phyloP scores from a whole-genome alignment of 441 rosid genomes.

The Gossypium davidsonii region DNA sequence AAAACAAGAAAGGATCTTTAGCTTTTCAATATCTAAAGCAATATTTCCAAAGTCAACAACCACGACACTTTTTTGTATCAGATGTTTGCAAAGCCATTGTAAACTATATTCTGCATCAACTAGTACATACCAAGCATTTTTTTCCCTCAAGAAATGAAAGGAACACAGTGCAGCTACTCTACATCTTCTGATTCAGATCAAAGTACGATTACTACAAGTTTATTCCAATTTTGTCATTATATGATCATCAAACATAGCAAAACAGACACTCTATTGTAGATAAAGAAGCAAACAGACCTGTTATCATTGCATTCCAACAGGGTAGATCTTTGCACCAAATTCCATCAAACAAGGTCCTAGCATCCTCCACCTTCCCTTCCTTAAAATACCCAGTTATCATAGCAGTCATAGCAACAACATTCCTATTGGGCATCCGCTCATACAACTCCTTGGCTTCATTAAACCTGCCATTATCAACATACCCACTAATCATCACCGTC shows the following conservation, averaged over 20 bases:
- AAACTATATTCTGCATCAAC: not conserved
- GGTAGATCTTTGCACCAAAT: slow-evolving; percentile 17
- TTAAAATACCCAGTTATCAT: slow-evolving; percentile 21
- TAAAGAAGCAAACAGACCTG: slow-evolving; percentile 14
- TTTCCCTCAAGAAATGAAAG: not conserved
- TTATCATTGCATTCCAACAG: slow-evolving; percentile 25
- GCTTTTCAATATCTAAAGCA: not conserved
- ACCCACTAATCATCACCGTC: slow-evolving; percentile 33
- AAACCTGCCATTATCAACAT: slow-evolving; percentile 20
- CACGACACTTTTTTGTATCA: not conserved
- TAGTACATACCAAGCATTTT: not conserved
- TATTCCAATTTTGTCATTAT: not conserved
- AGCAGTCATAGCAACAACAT: slow-evolving; percentile 20
- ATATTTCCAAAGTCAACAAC: not conserved
- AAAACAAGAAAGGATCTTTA: not conserved
- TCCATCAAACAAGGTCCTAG: slow-evolving; percentile 27
- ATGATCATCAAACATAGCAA: not conserved
- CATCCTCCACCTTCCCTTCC: slow-evolving; percentile 23
- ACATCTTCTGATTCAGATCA: not conserved
- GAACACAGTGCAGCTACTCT: not conserved
- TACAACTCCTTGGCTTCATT: slow-evolving; percentile 22
- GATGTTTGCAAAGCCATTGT: not conserved
- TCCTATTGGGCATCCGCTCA: slow-evolving; percentile 19
- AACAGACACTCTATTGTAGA: not conserved
- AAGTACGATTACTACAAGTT: not conserved